phyloP scores from a whole-genome alignment of 768 basidiomycete genomes.

The Agaricus bisporus region DNA sequence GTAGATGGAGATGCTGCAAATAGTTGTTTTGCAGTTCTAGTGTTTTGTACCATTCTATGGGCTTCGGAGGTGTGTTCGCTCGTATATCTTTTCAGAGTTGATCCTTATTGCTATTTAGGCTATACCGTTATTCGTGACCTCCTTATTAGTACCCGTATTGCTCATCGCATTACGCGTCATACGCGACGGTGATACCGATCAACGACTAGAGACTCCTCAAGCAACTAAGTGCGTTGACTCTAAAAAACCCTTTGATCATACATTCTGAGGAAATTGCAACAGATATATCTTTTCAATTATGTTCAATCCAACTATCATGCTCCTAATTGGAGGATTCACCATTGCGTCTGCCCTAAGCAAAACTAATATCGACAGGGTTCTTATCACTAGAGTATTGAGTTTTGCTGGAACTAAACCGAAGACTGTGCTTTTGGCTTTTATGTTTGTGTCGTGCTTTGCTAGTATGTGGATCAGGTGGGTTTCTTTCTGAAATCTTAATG shows the following conservation, averaged over 20 bases:
- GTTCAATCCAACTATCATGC: slow-evolving; percentile 98
- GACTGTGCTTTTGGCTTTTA: slow-evolving; percentile 86
- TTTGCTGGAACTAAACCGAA: slow-evolving; percentile 86
- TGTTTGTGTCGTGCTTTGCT: slow-evolving; percentile 95
- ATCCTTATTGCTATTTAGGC: slow-evolving; percentile 43
- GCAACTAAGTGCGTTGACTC: slow-evolving; percentile 67
- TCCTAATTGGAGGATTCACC: slow-evolving; percentile 95
- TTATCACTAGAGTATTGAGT: slow-evolving; percentile 86
- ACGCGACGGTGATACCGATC: slow-evolving; percentile 48
- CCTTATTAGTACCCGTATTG: slow-evolving; percentile 80
- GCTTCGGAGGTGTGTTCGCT: slow-evolving; percentile 74
- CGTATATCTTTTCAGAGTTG: background rate
- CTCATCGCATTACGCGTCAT: slow-evolving; percentile 83
- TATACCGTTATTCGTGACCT: slow-evolving; percentile 97
- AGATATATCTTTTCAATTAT: slow-evolving; percentile 92
- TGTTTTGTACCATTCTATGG: slow-evolving; percentile 92
- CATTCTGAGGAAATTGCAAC: slow-evolving; percentile 7
- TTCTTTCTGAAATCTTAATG: background rate
- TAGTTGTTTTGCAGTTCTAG: slow-evolving; percentile 83
- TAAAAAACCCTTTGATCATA: background rate
- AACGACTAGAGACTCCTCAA: slow-evolving; percentile 49
- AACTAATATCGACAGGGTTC: slow-evolving; percentile 86
- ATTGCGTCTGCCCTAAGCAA: slow-evolving; percentile 95
- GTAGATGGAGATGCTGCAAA: slow-evolving; percentile 70
- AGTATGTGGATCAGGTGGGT: slow-evolving; percentile 97